Evolutionary conservation across 2,329 filamentous ascomycete species (phyloP), one percentile per base, ranked within the genome.

Genomic region (Stachybotrys chlorohalonatus): DNA sequence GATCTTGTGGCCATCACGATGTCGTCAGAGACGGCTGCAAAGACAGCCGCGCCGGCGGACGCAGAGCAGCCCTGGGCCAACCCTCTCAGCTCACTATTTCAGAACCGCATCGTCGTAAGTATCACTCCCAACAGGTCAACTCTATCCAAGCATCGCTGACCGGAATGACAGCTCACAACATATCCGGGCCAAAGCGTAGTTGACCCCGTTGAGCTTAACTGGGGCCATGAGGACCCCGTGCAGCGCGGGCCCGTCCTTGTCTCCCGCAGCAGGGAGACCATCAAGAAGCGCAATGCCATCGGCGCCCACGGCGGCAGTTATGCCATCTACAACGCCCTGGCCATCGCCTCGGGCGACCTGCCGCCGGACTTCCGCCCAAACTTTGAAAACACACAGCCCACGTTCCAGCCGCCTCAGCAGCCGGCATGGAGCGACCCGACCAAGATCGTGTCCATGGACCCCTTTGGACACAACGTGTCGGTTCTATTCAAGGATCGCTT

Each of bases 171-270:
- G 54, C 56, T 62, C 13, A 63, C 62, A 7, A 63, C 61, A 13
- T 63, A 63, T 49, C 61, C 61, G 17, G 60, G 60, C 11, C 61
- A 63, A 49, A 62, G 60, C 47, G 60, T 62, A 16, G 59, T 60
- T 51, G 58, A 63, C 47, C 61, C 61, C 42, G 46, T 62, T 9
- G 52, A 57, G 6, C 56, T 63, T 11, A 58, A 57, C 24, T 63
- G 61, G 61, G 61, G 60, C 24, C 56, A 50, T 8, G 50, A 56
- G 32, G 57, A 59, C 39, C 54, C 61, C 15, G 30, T 53, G 24
- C 53, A 56, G 16, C 60, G 61, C 46, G 61, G 61, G 11, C 61
- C 61, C 6, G 54, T 63, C 11, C 47, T 63, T 11, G 61, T 63
- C n/a, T 61, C 61, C 5, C 57, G 61, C 17, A 45, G 39, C 50